These are phyloP conservation scores for Solanum hybrid DNA, from an alignment of 305 asterid species.

Conservation along the genomic window DNA sequence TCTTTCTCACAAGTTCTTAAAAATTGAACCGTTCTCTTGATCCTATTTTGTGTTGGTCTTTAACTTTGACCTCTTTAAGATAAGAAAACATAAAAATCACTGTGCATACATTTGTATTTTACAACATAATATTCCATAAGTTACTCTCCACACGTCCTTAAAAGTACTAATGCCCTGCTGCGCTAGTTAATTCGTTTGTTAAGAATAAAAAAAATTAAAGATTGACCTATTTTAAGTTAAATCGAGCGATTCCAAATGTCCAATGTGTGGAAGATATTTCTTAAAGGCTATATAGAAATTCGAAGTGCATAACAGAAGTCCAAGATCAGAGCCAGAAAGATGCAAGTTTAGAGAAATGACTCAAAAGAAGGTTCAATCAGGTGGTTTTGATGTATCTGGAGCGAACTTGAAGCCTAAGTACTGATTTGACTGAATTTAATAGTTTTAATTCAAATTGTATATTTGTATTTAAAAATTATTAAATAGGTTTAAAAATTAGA, in stretches of 20 bases:
- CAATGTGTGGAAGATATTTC: neutral
- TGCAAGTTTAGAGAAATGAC: neutral
- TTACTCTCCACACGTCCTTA: neutral
- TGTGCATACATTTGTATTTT: neutral
- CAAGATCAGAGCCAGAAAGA: neutral
- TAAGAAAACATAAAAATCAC: neutral
- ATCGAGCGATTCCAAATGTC: neutral
- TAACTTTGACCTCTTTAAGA: neutral
- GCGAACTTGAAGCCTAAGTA: neutral
- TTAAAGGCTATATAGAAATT: neutral
- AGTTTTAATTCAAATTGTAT: neutral
- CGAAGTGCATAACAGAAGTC: neutral
- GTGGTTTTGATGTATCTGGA: neutral
- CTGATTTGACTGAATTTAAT: rapidly evolving
- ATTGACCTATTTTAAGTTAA: neutral
- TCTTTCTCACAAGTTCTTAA: neutral
- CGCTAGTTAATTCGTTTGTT: neutral
- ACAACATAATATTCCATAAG: neutral
- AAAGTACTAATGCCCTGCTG: neutral
- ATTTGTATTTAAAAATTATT: neutral
- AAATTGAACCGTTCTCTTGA: neutral
- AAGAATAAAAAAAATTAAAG: neutral
- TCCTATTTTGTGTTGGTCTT: neutral
- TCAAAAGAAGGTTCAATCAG: neutral
- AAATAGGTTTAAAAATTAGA: rapidly evolving